Evolutionary conservation across 306 rosid genomes (phyloP).

Genomic region (Castanospermum australe): DNA sequence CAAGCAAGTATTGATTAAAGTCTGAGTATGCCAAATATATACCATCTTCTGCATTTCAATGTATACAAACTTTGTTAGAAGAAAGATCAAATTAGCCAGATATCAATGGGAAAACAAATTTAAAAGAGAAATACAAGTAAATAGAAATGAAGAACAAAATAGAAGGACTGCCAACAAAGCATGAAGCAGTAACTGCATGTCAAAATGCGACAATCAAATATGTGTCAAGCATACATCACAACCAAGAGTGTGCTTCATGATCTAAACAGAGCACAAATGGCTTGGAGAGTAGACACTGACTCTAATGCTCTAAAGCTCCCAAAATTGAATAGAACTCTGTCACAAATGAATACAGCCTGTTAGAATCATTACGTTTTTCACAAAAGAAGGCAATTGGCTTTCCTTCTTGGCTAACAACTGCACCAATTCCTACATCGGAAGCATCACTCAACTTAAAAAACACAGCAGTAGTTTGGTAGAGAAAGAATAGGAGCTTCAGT

Average conservation of each 20-base stretch:
- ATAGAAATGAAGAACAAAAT: background rate
- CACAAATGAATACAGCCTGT: too few relatives aligned
- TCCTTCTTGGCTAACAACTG: too few relatives aligned
- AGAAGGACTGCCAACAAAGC: background rate
- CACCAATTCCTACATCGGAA: too few relatives aligned
- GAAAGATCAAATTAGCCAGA: constrained; percentile 16
- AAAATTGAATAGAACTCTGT: too few relatives aligned
- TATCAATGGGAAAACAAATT: background rate
- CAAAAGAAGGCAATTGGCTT: too few relatives aligned
- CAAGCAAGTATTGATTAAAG: constrained; percentile 77
- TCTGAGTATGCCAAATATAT: constrained; percentile 92
- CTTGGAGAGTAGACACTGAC: too few relatives aligned
- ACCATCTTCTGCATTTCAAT: constrained; percentile 74
- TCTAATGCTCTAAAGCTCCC: too few relatives aligned
- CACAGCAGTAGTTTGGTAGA: too few relatives aligned
- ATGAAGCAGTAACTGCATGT: background rate
- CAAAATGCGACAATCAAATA: background rate
- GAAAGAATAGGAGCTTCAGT: too few relatives aligned
- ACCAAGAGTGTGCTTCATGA: background rate
- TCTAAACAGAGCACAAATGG: too few relatives aligned
- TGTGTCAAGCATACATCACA: background rate
- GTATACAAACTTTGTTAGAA: constrained; percentile 26
- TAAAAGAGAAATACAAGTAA: background rate
- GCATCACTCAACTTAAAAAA: too few relatives aligned
- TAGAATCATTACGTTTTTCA: too few relatives aligned